Base-by-base conservation (phyloP, 805 yeast species). In the Candida pseudoglaebosa region DNA sequence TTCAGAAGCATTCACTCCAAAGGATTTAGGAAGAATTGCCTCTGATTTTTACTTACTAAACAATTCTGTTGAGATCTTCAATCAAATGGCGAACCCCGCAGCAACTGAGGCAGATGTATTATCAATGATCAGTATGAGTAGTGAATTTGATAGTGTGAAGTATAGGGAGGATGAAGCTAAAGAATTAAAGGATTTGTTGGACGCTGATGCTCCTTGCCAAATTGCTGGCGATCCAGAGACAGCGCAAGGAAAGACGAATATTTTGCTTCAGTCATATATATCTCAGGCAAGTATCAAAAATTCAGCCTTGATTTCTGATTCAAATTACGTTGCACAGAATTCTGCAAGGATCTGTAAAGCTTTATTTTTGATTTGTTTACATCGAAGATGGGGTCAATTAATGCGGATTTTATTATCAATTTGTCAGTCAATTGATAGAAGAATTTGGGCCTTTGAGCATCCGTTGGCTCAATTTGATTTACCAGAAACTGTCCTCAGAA, bases 301-400 rank as follows among this genome's bases (percentile, higher is more conserved):
- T 41, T 80, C 96, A 3, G 84, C 99, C 0, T 66, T 93, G 42
- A 68, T 77, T 2, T 87, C 97, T 0, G 99, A 93, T 59, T 73
- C 86, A 35, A 84, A 87, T 45, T 93, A 93, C 57, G 95, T 93
- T 40, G 97, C 98, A 1, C 99, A 93, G 53, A 93, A 93, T 53
- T 77, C 97, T 3, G 88, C 91, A 1, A 80, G 99, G 68, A 91
- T 93, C 24, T 79, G 95, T 48, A 77, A 98, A 18, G 96, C 99
- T 0, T 67, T 95, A 35, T 89, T 93, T 50, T 64, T 90, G 45
- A 80, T 93, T 44, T 95, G 95, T 26, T 67, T 93, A 24, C 85
- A 87, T 53, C 71, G 99, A 48, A 70, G 95, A 41, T 93, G 99
- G 99, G 96, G 98, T 1, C 59, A 65, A 5, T 80, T 89, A 44